Conservation (phyloP, 2,329 filamentous ascomycete genomes). For the Triangularia verruculosa region DNA sequence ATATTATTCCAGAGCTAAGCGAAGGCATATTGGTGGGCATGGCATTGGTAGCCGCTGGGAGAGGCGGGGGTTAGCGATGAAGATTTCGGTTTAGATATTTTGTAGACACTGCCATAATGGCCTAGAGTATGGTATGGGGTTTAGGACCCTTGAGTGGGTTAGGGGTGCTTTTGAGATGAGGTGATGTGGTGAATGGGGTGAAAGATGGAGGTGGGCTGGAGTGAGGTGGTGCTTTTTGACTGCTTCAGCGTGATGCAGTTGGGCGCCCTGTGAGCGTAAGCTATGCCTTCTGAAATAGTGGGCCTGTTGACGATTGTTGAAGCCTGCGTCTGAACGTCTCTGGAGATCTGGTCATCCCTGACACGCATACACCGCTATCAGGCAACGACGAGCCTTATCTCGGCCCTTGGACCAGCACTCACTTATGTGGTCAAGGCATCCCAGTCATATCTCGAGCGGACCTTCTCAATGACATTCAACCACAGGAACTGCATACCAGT, state of each 20-base stretch:
- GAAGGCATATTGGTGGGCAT: too few relatives aligned
- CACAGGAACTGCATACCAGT: too few relatives aligned
- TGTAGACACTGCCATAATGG: conserved; percentile 20
- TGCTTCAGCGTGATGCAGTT: background rate
- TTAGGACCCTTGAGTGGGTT: background rate
- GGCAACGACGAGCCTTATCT: too few relatives aligned
- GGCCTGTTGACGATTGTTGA: too few relatives aligned
- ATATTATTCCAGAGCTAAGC: background rate
- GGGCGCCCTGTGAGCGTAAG: background rate
- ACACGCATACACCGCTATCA: too few relatives aligned
- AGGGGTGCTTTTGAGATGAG: background rate
- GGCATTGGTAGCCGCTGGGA: background rate
- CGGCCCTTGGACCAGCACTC: too few relatives aligned
- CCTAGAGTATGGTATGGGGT: background rate
- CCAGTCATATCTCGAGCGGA: too few relatives aligned
- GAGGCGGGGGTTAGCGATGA: background rate
- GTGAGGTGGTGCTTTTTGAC: background rate
- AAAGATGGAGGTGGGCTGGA: background rate
- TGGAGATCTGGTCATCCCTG: too few relatives aligned
- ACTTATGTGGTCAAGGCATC: too few relatives aligned
- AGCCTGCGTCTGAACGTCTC: too few relatives aligned
- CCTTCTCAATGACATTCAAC: too few relatives aligned
- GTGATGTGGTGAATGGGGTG: background rate
- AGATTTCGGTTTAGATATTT: background rate
- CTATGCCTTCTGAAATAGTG: too few relatives aligned